These are phyloP conservation scores for Posidonia oceanica DNA, from an alignment of 116 monocot species.

Conservation along the genomic window DNA sequence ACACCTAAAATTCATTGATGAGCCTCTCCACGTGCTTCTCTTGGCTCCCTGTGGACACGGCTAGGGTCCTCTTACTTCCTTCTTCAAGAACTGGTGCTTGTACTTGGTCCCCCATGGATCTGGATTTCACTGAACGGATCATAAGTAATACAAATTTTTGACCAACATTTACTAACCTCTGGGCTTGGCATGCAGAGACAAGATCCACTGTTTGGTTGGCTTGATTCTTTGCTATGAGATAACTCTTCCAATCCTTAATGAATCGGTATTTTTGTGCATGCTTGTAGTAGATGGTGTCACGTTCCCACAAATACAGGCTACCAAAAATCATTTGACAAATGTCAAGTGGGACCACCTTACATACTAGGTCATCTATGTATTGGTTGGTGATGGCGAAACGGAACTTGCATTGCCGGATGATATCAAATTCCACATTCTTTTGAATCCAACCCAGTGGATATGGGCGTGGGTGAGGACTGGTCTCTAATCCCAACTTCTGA, in stretches of 20 bases:
- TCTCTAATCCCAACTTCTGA: too few relatives aligned
- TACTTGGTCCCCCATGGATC: neutral
- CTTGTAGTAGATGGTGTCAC: neutral
- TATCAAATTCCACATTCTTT: too few relatives aligned
- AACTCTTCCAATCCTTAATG: neutral
- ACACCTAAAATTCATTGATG: neutral
- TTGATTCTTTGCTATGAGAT: neutral
- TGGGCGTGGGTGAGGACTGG: too few relatives aligned
- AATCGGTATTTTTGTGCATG: neutral
- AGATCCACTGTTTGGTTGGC: neutral
- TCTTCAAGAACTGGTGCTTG: neutral
- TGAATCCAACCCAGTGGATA: too few relatives aligned
- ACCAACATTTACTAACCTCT: neutral
- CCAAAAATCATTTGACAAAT: neutral
- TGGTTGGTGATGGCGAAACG: neutral
- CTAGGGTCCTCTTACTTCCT: neutral
- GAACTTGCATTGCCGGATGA: neutral
- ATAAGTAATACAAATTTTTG: neutral
- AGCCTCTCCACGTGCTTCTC: neutral
- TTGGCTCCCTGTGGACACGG: neutral
- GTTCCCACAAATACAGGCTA: neutral
- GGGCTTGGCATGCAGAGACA: neutral
- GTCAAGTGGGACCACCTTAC: too few relatives aligned
- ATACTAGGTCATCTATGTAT: neutral
- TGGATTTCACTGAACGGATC: neutral